Conservation (phyloP, 2,329 filamentous ascomycete species). For the Xylaria sp. region DNA sequence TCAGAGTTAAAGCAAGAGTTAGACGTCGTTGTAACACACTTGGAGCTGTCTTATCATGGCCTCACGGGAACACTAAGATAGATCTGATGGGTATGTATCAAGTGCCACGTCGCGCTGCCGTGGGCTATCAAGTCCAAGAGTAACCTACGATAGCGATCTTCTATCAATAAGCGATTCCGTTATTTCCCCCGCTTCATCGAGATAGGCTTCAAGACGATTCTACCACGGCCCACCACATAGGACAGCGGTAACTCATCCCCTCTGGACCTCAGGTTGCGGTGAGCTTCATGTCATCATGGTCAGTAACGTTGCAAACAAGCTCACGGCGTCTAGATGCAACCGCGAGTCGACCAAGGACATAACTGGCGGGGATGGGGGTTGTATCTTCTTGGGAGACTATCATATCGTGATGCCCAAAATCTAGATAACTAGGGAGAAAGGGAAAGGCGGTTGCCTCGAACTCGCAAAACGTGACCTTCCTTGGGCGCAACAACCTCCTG, state of each 20-base stretch:
- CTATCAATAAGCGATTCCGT: neutral
- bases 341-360: slow-evolving; percentile 13
- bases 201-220: slow-evolving; percentile 11
- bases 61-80: neutral
- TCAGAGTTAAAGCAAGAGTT: slow-evolving; percentile 5
- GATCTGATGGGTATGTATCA: neutral
- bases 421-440: slow-evolving; percentile 4
- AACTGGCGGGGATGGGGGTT: neutral
- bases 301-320: slow-evolving; percentile 39
- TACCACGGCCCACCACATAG: slow-evolving; percentile 1
- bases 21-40: neutral
- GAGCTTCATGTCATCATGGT: slow-evolving; percentile 21
- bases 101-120: slow-evolving; percentile 26
- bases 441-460: slow-evolving; percentile 1
- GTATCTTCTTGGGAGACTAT: slow-evolving; percentile 1
- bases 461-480: slow-evolving; percentile 35
- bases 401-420: slow-evolving; percentile 1
- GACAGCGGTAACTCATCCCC: neutral
- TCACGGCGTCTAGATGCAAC: slow-evolving; percentile 34
- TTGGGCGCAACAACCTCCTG: slow-evolving; percentile 32
- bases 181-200: neutral
- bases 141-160: neutral
- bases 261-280: neutral
- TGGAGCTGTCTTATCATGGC: neutral
- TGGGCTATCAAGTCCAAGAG: neutral